Evolutionary conservation across 169 alveolate genomes (phyloP), one percentile per base, ranked within the genome.

Genomic region (Plasmodium falciparum): DNA sequence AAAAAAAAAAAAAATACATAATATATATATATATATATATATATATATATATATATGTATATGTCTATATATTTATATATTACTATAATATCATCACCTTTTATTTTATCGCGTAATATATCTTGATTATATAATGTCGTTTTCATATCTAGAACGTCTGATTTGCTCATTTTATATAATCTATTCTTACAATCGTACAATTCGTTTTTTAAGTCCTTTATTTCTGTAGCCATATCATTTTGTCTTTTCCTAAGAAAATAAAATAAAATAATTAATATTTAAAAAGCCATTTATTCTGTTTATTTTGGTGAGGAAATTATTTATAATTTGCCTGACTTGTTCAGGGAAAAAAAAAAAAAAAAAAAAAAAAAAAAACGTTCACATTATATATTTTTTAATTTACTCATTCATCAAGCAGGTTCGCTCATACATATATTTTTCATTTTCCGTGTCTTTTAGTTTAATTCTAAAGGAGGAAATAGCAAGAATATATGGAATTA

Each of bases 331-430:
- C 24, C 47, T 39, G 47, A 39, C 47, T 39, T 5, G 9, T 39
- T 39, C 47, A 39, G 47, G 47, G 2, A 7, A 39, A 39, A 39
- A 39, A 39, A 33, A 33, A 33, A 7, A 39, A 39, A 39, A 39
- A 39, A 33, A 33, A 33, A 33, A 33, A 33, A 33, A 33, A 39
- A 33, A 33, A 33, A 33, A n/a, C 4, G 47, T 70, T 71, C 29
- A 43, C 47, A 17, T 73, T 43, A 52, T 49, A 15, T 73, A 52
- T 45, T 54, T 54, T 43, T 15, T 20, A 39, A 13, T 13, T 52
- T 80, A 80, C 90, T 80, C 90, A 20, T 80, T 67, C 50, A 54
- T 67, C 58, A 67, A n/a, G 43, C 90, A 80, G 13, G 75, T 69
- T 47, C 90, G 50, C 33, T 80, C 76, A 62, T 24, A 80, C 13